Evolutionary conservation across 1,284 basidiomycete genomes (phyloP).

Genomic region (Paramarasmius palmivorus): DNA sequence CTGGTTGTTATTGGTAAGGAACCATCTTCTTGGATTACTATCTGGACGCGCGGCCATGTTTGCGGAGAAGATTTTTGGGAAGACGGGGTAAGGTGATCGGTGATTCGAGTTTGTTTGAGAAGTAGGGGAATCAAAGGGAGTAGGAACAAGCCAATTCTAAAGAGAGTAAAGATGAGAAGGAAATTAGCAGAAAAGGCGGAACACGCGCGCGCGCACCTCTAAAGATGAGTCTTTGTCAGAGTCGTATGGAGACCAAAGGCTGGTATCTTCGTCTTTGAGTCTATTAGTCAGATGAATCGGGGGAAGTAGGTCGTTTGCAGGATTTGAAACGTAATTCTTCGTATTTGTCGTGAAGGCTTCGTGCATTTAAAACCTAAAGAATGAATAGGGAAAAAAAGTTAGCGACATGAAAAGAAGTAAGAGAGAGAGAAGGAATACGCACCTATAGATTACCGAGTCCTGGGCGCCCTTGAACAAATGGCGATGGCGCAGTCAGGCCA

Average conservation of each 20-base stretch:
- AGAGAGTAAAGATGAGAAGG: constrained; percentile 23
- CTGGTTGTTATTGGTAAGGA: constrained; percentile 61
- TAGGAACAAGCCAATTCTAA: constrained; percentile 47
- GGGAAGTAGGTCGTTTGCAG: constrained; percentile 40
- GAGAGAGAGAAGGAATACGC: constrained; percentile 18
- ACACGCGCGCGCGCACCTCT: constrained; percentile 39
- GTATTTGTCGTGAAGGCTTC: constrained; percentile 55
- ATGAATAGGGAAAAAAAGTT: constrained; percentile 24
- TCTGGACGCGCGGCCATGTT: constrained; percentile 29
- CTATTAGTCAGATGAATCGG: constrained; percentile 38
- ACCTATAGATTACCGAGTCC: constrained; percentile 46
- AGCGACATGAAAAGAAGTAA: constrained; percentile 19
- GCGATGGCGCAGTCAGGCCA: background rate
- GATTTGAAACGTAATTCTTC: constrained; percentile 38
- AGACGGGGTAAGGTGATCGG: constrained; percentile 36
- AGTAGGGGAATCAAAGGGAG: constrained; percentile 30
- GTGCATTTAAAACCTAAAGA: constrained; percentile 53
- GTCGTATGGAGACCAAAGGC: constrained; percentile 39
- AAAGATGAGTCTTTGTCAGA: constrained; percentile 30
- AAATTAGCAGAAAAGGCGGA: constrained; percentile 23
- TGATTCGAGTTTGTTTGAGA: constrained; percentile 23
- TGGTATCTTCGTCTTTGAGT: constrained; percentile 38
- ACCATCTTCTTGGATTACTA: constrained; percentile 50
- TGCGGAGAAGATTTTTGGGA: constrained; percentile 36
- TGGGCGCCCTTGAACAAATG: background rate